phyloP scores from a whole-genome alignment of 768 basidiomycete species.

The Lentinula guzmanii region DNA sequence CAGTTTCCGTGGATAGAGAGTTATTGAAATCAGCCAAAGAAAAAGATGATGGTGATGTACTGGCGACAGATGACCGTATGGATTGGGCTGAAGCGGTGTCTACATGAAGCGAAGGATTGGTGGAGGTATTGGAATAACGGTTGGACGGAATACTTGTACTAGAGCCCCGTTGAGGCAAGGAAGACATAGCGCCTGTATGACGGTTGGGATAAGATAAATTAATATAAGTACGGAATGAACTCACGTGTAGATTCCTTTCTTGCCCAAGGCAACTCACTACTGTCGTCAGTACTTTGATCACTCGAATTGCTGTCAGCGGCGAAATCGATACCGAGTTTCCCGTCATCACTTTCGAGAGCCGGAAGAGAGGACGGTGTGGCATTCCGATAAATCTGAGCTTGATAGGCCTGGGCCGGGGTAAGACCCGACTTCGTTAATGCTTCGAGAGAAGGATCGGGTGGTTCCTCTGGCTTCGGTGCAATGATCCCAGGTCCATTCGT shows the following conservation, averaged over 20 bases:
- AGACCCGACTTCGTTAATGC: constrained; percentile 42
- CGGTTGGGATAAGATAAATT: constrained; percentile 19
- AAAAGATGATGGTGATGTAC: constrained; percentile 37
- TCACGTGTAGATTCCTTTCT: constrained; percentile 37
- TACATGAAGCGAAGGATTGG: constrained; percentile 48
- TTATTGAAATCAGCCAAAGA: constrained; percentile 25
- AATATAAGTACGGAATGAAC: constrained; percentile 20
- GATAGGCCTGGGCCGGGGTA: constrained; percentile 77
- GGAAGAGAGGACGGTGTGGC: constrained; percentile 18
- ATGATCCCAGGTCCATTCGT: constrained; percentile 37
- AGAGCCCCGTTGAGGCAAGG: constrained; percentile 11
- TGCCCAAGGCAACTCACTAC: constrained; percentile 58
- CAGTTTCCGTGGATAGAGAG: constrained; percentile 17
- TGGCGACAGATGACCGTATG: constrained; percentile 34
- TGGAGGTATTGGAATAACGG: constrained; percentile 33
- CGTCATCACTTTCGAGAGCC: constrained; percentile 47
- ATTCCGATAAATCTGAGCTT: constrained; percentile 62
- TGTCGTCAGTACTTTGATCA: constrained; percentile 40
- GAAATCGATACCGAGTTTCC: constrained; percentile 56
- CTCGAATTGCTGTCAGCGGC: constrained; percentile 23
- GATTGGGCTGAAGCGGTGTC: constrained; percentile 43
- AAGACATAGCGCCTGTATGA: not conserved
- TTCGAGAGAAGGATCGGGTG: constrained; percentile 41
- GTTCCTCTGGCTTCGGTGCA: constrained; percentile 41
- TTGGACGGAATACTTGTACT: constrained; percentile 23